Percentiles rank a stretch among this genome's conserved stretches.
Conservation (phyloP, 2,329 filamentous ascomycete species). For the Claviceps digitariae region DNA sequence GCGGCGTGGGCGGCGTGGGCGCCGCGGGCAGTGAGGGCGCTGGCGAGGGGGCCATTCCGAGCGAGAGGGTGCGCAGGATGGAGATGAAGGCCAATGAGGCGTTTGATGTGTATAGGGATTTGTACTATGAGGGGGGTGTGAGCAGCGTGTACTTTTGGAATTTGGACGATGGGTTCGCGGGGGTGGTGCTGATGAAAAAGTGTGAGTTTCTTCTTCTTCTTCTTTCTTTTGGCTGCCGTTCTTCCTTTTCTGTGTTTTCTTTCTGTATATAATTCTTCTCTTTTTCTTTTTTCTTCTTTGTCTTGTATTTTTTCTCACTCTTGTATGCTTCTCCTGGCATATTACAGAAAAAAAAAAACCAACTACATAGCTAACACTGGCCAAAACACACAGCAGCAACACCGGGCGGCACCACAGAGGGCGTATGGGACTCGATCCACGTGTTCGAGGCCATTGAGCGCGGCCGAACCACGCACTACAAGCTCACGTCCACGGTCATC, state of each 20-base stretch:
- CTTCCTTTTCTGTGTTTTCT: no score
- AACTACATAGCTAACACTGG: no score
- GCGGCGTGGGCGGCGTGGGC: conserved; percentile 38
- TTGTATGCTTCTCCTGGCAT: not conserved
- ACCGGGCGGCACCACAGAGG: conserved; percentile 52
- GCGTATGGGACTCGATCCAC: conserved; percentile 96
- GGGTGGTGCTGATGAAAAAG: conserved; percentile 93
- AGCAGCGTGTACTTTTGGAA: conserved; percentile 98
- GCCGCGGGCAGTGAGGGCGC: conserved; percentile 43
- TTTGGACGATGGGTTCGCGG: conserved; percentile 92
- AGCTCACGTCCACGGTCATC: conserved; percentile 94
- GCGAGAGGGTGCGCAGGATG: conserved; percentile 83
- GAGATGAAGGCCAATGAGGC: conserved; percentile 90
- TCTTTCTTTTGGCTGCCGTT: no score
- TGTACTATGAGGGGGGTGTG: conserved; percentile 95
- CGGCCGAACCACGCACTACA: conserved; percentile 86
- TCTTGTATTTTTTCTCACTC: not conserved
- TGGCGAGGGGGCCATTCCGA: conserved; percentile 73
- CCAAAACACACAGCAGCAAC: conserved; percentile 34
- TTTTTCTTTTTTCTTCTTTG: not conserved
- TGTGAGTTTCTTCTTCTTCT: conserved; percentile 33
- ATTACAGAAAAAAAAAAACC: no score
- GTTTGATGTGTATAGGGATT: conserved; percentile 89
- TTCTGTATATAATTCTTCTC: no score
- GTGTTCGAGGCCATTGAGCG: conserved; percentile 95